phyloP scores from a whole-genome alignment of 164 flowering plant species.

The Liriodendron chinense region DNA sequence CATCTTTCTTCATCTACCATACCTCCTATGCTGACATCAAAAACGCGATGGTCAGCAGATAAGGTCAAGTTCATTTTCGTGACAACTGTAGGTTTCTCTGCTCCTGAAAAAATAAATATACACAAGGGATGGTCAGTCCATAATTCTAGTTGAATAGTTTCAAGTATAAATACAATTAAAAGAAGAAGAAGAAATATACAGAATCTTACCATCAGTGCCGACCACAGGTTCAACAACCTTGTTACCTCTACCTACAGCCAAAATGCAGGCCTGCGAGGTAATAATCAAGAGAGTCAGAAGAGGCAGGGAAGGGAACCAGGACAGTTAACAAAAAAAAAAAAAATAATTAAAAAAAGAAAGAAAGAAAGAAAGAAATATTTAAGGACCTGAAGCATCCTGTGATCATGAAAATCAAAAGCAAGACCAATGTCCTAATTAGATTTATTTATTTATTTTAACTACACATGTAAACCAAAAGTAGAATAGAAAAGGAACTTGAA shows the following conservation, averaged over 20 bases:
- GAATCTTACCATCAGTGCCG: constrained; percentile 63
- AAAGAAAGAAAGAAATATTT: too few species aligned
- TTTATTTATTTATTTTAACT: too few species aligned
- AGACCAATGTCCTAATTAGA: too few species aligned
- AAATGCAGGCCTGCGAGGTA: constrained; percentile 75
- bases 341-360: too few species aligned
- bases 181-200: background rate
- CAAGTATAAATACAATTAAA: background rate
- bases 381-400: too few species aligned
- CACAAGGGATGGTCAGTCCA: background rate
- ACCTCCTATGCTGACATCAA: constrained; percentile 93
- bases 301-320: background rate
- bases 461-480: too few species aligned
- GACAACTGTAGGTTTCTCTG: constrained; percentile 65
- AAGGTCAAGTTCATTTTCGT: constrained; percentile 80
- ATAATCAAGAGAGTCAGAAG: constrained; percentile 7
- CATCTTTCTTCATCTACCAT: constrained; percentile 1
- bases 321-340: too few species aligned
- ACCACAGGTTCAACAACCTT: constrained; percentile 72
- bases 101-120: constrained; percentile 40
- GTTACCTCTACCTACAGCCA: constrained; percentile 96
- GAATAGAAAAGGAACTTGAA: too few species aligned
- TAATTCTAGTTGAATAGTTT: background rate
- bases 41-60: constrained; percentile 95
- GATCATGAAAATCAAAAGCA: too few species aligned